Base-by-base conservation (phyloP, 1,139 yeast genomes). In the Suhomyces choctaworum region DNA sequence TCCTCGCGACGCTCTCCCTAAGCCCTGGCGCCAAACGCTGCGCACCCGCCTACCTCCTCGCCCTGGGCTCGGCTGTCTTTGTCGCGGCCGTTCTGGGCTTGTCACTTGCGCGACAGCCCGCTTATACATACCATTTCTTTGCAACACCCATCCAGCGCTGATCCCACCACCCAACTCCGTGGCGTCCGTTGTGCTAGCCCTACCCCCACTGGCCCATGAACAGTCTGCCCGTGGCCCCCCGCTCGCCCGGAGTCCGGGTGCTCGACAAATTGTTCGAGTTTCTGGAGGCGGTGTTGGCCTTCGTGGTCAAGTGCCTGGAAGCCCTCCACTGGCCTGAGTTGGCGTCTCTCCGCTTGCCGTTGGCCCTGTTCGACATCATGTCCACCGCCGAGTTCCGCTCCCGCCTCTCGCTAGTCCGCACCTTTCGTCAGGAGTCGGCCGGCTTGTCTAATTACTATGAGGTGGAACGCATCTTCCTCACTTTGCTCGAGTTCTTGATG, bases 41-140 rank as follows among this genome's bases (percentile, higher is more conserved):
- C n/a, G n/a, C n/a, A n/a, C n/a, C n/a, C n/a, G n/a, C n/a, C n/a
- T n/a, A n/a, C n/a, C n/a, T n/a, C n/a, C n/a, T n/a, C n/a, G n/a
- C n/a, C n/a, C n/a, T n/a, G n/a, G n/a, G n/a, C n/a, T n/a, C n/a
- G n/a, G n/a, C n/a, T n/a, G n/a, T n/a, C n/a, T 22, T n/a, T 22
- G 26, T 22, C 32, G 32, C 23, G 27, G 22, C 13, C 21, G 25
- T 22, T 25, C 31, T 24, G 25, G 29, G 30, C 29, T 34, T 32
- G 40, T 32, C 31, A 34, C 31, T 33, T 37, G 40, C 37, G 40
- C 40, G 40, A 32, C 20, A 29, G 31, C 40, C 39, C 37, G 40
- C 36, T 32, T 37, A 37, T 29, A 37, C 40, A 37, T 37, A 32
- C 40, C 40, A 14, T 32, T 32, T 37, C 37, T 27, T 29, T 31